Base-by-base conservation (phyloP, 306 rosid genomes). In the Alnus glutinosa region DNA sequence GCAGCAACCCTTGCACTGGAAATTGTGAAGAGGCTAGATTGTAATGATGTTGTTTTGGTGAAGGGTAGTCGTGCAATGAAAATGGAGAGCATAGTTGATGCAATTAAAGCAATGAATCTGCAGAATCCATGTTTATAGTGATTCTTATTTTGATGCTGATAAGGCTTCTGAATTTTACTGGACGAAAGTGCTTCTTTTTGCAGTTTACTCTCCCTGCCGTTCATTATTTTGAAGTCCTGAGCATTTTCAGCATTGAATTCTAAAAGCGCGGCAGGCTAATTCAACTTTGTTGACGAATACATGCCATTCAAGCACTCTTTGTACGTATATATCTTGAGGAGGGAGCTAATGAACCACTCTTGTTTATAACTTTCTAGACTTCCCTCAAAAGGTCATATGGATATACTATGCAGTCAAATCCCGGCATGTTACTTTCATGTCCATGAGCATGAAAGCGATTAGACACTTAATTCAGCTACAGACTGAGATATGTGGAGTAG, bases 41-140 rank as follows among this genome's bases (percentile, higher is more conserved):
- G 66, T 23, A 75, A 63, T 46, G 84, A 79, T 71, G 83, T 79
- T 78, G 68, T 75, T 71, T 79, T 79, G 75, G 84, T 83, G 42
- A 83, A 75, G 78, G 84, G 87, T 73, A 80, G 83, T 71, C 78
- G 84, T 10, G 74, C 73, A 11, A 76, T 80, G 81, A 34, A 71
- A 75, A 83, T 83, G 87, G 79, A 79, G 55, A 76, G 57, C 49
- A 70, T 80, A 79, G 84, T 76, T 37, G 61, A 71, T 76, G 58
- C 55, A 36, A 46, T 80, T 62, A 49, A 79, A 63, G 75, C 46
- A 36, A 61, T 70, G 75, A 78, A 74, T 75, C 52, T 55, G 15
- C 70, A 42, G 37, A 51, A 14, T 59, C 39, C 66, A 59, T 28
- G 34, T 59, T 28, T 9, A 59, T 10, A 23, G 66, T 59, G 37